Percentiles rank a stretch among this genome's conserved stretches.
Conservation (phyloP, 139 green algal species). For the Chlamydomonas sp. region DNA sequence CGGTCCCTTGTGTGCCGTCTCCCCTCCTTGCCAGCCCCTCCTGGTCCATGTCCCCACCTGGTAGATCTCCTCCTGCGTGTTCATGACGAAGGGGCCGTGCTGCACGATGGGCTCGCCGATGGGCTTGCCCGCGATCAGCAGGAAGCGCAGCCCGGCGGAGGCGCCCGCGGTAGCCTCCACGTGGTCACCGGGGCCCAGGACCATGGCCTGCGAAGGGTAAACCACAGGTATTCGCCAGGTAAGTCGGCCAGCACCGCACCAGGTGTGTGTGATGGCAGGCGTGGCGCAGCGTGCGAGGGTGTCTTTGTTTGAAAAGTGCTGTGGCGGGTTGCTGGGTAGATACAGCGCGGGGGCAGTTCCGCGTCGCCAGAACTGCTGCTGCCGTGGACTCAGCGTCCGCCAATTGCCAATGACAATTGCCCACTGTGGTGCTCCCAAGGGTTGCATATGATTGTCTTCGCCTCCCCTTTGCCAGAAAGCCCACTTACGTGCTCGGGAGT, state of each 20-base stretch:
- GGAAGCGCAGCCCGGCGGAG: constrained; percentile 71
- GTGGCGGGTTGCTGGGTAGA: not conserved
- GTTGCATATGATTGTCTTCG: no score
- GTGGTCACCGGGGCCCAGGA: constrained; percentile 66
- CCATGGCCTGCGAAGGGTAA: constrained; percentile 37
- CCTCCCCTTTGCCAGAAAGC: no score
- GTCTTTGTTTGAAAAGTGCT: not conserved
- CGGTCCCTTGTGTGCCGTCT: not conserved
- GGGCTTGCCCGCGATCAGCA: constrained; percentile 85
- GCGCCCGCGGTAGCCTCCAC: constrained; percentile 44
- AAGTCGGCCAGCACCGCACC: no score
- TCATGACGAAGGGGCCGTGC: constrained; percentile 91
- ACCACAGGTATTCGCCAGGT: no score
- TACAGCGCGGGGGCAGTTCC: not conserved
- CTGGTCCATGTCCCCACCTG: not conserved
- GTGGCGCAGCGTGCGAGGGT: no score
- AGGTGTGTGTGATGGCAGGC: no score
- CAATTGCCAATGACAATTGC: not conserved
- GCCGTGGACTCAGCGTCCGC: not conserved
- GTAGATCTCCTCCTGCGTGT: constrained; percentile 65
- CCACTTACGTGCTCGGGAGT: constrained; percentile 57
- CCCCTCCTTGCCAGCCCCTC: not conserved
- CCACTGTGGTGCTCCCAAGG: not conserved
- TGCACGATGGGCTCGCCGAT: constrained; percentile 92
- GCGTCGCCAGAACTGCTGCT: no score